Evolutionary conservation across 768 basidiomycete genomes (phyloP), one percentile per base, ranked within the genome.

Genomic region (Lactarius pseudohatsudake): DNA sequence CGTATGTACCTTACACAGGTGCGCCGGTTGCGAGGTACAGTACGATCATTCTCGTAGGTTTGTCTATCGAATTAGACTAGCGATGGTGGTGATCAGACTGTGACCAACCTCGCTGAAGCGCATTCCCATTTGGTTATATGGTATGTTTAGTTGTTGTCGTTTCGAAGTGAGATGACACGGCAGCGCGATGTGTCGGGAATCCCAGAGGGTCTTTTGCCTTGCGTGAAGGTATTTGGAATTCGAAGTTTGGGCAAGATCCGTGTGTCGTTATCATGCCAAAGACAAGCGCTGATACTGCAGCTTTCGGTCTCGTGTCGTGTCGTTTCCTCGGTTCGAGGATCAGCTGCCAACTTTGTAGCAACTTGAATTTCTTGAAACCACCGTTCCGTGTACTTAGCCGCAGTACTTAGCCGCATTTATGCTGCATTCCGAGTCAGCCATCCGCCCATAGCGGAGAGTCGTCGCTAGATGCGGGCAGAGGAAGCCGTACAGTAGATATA

Each of bases 21-120:
- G 45, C n/a, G 57, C 18, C 38, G 15, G 63, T 64, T 53, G 47
- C 28, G 47, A 64, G 63, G 63, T 41, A 64, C 63, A 57, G 63
- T 41, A 64, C 63, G 20, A 50, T 15, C 20, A 20, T 6, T 63
- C 26, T 57, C 22, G 26, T 53, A 13, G 50, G 43, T 64, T 38
- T 9, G 8, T 28, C 30, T 26, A 32, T 55, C 20, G 15, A 26
- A 41, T 41, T 20, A 41, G 20, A 26, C 50, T 41, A 13, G 26
- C 26, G 26, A 40, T 18, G 61, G 15, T 32, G 5, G 50, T 40
- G 30, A 54, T 32, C 3, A 32, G 16, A 62, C 30, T 26, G 20
- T 13, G 38, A 22, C 38, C 53, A 20, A 62, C 18, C 26, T 7
- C 28, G 28, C 54, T 18, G 56, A 36, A n/a, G 18, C 16, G 34